Percentiles rank a stretch among this genome's conserved stretches.
Evolutionary conservation across 1,284 basidiomycete species (phyloP).

Genomic region (Cryptococcus neoformans): DNA sequence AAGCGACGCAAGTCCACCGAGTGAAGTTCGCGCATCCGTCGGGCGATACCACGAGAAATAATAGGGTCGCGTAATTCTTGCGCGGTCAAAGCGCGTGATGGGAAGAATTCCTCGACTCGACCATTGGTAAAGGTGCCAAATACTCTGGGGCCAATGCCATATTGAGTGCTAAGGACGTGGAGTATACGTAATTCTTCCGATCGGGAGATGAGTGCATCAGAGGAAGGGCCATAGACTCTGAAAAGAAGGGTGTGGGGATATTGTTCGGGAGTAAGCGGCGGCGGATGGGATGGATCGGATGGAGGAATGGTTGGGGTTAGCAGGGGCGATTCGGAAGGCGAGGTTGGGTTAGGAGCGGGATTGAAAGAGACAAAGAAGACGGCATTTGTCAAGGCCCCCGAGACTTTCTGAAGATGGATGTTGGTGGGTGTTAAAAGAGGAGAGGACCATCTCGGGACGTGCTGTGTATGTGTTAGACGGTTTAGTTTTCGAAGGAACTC

Average conservation of each 20-base stretch:
- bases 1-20: slow-evolving; percentile 75
- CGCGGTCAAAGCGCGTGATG: slow-evolving; percentile 72
- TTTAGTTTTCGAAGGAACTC: slow-evolving; percentile 5
- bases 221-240: slow-evolving; percentile 84
- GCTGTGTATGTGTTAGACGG: slow-evolving; percentile 13
- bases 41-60: slow-evolving; percentile 77
- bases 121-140: slow-evolving; percentile 93
- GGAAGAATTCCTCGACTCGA: slow-evolving; percentile 88
- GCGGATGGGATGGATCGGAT: slow-evolving; percentile 34
- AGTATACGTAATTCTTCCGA: slow-evolving; percentile 78
- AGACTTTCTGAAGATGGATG: slow-evolving; percentile 71
- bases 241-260: slow-evolving; percentile 68
- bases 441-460: slow-evolving; percentile 49
- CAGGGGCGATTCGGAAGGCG: slow-evolving; percentile 45
- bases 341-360: slow-evolving; percentile 38
- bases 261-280: slow-evolving; percentile 23
- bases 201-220: slow-evolving; percentile 78
- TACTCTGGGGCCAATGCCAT: slow-evolving; percentile 83
- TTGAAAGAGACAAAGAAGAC: slow-evolving; percentile 80
- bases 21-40: slow-evolving; percentile 90
- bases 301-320: slow-evolving; percentile 47
- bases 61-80: slow-evolving; percentile 69
- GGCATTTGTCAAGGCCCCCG: slow-evolving; percentile 87
- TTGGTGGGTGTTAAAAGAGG: slow-evolving; percentile 47
- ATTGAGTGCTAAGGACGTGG: slow-evolving; percentile 78